Evolutionary conservation across 2,329 filamentous ascomycete species (phyloP), one percentile per base, ranked within the genome.

Genomic region (Nothopassalora personata): DNA sequence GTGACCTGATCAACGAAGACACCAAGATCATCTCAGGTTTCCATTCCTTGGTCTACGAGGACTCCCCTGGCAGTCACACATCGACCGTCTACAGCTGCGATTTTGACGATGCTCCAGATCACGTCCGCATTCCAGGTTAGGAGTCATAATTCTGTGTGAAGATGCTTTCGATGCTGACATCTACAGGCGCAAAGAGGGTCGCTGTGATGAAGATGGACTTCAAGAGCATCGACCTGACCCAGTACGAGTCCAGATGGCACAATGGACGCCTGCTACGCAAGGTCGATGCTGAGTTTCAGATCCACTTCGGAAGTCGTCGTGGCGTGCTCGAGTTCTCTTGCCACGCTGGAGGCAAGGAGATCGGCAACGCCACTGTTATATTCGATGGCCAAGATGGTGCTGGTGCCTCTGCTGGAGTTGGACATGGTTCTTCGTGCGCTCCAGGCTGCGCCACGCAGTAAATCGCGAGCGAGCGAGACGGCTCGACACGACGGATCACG

Each of bases 1-100:
- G 62, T n/a, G 58, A 57, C 13, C 13, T 61, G 10, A 58, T 64
- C 23, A 58, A 64, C 28, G 53, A 60, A 36, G 31, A 15, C 3
- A 61, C 61, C 1, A 53, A 56, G 2, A 47, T 63, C 23, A 31
- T 50, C 10, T 53, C 55, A 18, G 27, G 13, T 6, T 30, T 60
- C 31, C 9, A 28, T 5, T 18, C 28, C 23, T 27, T 1, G 1
- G 30, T 53, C 8, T 50, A 39, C 48, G 27, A 53, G 3, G 53
- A 49, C 30, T 36, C 5, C 11, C 19, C 19, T 4, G 9, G n/a
- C 33, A 48, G 27, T 46, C 43, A 30, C 19, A n/a, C 4, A 3
- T 3, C 46, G 19, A 28, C 28, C 0, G 23, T 64, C 9, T 64
- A 60, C 23, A 55, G 19, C 34, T 54, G 36, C n/a, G 47, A 36